Evolutionary conservation across 2,329 filamentous ascomycete genomes (phyloP), one percentile per base, ranked within the genome.

Genomic region (Celoporthe dispersa): DNA sequence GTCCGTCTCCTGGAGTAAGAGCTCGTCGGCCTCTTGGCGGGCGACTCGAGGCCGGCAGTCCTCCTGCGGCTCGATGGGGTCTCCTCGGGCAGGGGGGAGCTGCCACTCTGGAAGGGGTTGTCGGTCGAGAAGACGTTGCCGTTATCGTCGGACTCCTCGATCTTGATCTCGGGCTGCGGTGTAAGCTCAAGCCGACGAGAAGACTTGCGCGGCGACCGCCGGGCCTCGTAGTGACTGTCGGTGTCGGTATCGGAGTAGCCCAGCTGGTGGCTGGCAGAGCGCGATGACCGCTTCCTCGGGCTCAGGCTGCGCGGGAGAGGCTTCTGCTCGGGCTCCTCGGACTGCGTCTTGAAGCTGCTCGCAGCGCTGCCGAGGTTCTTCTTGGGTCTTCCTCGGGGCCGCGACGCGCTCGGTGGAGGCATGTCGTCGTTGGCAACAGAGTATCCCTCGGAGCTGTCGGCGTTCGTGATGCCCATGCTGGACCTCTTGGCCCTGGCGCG

Each of bases 21-120:
- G 77, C 82, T 80, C 28, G 78, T 78, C 68, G 81, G 84, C 70
- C 80, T 81, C 62, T 78, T 78, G n/a, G 79, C 77, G 14, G 75
- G 67, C 12, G 75, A 76, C 7, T 84, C 83, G 28, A 80, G 78
- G 25, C 79, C 83, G 2, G 80, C 77, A n/a, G 84, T 85, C 75
- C 83, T 84, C 73, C 87, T 83, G 57, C 86, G 85, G 70, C 81
- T 81, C 73, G 78, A 81, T 31, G 86, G 81, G 37, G 84, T 83
- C 78, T 83, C 83, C 37, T 84, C 80, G n/a, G 82, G 78, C 7
- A 86, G 80, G 1, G 93, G 90, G 12, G 93, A 91, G 79, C 91
- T 92, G 55, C 94, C 92, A 77, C 92, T 93, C 79, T 98, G 95
- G 78, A 98, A 98, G 0, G 95, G 94, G 76, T 98, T 98, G 67